Conservation (phyloP, 495 filamentous ascomycete species). For the Penicillium malachiteum region DNA sequence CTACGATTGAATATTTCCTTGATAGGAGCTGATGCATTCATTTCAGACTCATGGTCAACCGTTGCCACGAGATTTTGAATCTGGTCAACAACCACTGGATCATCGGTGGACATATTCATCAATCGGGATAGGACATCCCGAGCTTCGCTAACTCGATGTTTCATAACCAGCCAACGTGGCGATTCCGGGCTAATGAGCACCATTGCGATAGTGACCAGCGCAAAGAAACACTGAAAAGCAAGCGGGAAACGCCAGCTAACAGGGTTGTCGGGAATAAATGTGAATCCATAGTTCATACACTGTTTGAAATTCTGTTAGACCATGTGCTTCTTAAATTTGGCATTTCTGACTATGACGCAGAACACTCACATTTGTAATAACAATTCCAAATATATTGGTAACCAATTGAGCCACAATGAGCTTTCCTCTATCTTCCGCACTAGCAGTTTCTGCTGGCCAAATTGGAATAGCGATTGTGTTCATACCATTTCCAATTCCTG, state of each 20-base stretch:
- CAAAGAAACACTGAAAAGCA: conserved; percentile 51
- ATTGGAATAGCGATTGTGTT: conserved; percentile 42
- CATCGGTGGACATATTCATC: not conserved
- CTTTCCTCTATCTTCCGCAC: conserved; percentile 55
- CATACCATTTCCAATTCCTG: conserved; percentile 43
- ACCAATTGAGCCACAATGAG: conserved; percentile 58
- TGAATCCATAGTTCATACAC: conserved; percentile 22
- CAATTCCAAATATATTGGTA: conserved; percentile 49
- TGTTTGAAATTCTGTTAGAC: not conserved
- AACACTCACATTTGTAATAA: conserved; percentile 7
- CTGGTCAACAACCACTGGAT: not conserved
- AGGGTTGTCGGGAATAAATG: conserved; percentile 20
- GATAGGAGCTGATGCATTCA: not conserved
- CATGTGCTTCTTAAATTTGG: too few species aligned
- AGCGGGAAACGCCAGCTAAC: conserved; percentile 50
- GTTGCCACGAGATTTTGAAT: not conserved
- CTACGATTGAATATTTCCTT: not conserved
- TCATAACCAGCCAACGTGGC: conserved; percentile 33
- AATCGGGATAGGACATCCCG: not conserved
- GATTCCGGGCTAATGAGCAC: conserved; percentile 50
- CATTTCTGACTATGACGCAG: not conserved
- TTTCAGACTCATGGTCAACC: conserved; percentile 20
- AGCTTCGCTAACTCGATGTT: conserved; percentile 2
- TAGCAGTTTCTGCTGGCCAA: conserved; percentile 50
- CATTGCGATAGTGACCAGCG: conserved; percentile 40